Conservation (phyloP, 352 stramenopile species). For the Thalassiosira hispida region DNA sequence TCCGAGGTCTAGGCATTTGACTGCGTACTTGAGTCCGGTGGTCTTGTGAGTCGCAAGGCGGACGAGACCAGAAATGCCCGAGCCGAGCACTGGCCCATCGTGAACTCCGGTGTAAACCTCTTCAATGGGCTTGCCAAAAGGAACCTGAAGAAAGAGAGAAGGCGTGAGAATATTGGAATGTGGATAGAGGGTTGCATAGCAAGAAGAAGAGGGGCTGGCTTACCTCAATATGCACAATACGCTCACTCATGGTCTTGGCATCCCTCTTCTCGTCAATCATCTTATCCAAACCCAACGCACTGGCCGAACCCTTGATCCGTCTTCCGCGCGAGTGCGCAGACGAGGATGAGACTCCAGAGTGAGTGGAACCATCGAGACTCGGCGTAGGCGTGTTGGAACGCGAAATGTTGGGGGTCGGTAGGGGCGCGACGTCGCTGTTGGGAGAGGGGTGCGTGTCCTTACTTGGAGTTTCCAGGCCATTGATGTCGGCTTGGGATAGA, state of each 20-base stretch:
- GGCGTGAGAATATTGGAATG: not conserved
- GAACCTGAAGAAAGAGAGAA: conserved; percentile 15
- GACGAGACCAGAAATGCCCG: conserved; percentile 94
- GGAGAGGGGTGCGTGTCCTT: not conserved
- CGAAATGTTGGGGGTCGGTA: conserved; percentile 4
- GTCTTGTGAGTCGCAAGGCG: conserved; percentile 90
- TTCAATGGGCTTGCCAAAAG: conserved; percentile 61
- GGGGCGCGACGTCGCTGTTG: not conserved
- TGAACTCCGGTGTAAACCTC: conserved; percentile 84
- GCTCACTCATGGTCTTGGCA: conserved; percentile 62
- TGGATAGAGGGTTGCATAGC: not conserved
- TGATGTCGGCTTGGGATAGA: conserved; percentile 4
- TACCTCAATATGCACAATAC: conserved; percentile 82
- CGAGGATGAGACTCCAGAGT: conserved; percentile 23
- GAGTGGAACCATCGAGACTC: conserved; percentile 41
- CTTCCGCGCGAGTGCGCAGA: not conserved
- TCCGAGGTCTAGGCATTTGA: conserved; percentile 90
- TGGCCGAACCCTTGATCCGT: conserved; percentile 53
- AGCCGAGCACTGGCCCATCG: conserved; percentile 81
- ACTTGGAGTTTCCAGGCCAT: not conserved
- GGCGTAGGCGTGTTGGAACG: conserved; percentile 45
- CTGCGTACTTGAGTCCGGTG: conserved; percentile 92
- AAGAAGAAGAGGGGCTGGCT: not conserved
- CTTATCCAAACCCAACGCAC: conserved; percentile 75
- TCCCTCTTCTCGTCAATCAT: conserved; percentile 80